Base-by-base conservation (phyloP, 306 rosid genomes). In the Acacia crassicarpa region DNA sequence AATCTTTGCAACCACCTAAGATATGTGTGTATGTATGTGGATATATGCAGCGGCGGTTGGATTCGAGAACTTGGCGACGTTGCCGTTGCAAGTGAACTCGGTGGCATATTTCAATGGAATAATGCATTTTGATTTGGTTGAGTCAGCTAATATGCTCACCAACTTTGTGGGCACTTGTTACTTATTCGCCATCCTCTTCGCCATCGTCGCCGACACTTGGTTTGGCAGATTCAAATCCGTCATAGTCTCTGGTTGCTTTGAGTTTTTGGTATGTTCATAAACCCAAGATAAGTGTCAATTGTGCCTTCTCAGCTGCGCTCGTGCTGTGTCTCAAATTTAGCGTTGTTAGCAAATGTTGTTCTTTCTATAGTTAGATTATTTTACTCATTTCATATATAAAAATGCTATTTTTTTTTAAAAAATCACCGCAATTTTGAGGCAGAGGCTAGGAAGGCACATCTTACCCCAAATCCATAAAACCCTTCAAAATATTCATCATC, bases 101-200 rank as follows among this genome's bases (percentile, higher is more conserved):
- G 80, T 87, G 67, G 84, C 97, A 40, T 95, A 93, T 87, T 93
- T 95, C 84, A 87, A 74, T 5, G 83, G 84, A 14, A 65, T 86
- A 4, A 89, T 95, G 95, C 99, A 95, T 84, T 88, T 68, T 44
- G 85, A 84, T 32, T 54, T 95, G 46, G 83, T 97, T 14, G 97
- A 95, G 82, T 92, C 97, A 0, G 98, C 98, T 63, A 95, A 95
- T 83, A 82, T 86, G 84, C 92, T 95, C 25, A 93, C 99, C 69
- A 95, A 93, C 81, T 93, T 59, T 63, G 72, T 91, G 92, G 99
- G 99, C 17, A 85, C 91, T 2, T 56, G 92, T 70, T 95, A 87
- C 78, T 91, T 91, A 19, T 95, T 95, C 78, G 76, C 94, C 77
- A 89, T 93, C 83, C 25, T 87, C 25, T 81, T 90, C 72, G 99